Evolutionary conservation across 345 rosid genomes (phyloP).

Genomic region (Eucalyptus brandiana): DNA sequence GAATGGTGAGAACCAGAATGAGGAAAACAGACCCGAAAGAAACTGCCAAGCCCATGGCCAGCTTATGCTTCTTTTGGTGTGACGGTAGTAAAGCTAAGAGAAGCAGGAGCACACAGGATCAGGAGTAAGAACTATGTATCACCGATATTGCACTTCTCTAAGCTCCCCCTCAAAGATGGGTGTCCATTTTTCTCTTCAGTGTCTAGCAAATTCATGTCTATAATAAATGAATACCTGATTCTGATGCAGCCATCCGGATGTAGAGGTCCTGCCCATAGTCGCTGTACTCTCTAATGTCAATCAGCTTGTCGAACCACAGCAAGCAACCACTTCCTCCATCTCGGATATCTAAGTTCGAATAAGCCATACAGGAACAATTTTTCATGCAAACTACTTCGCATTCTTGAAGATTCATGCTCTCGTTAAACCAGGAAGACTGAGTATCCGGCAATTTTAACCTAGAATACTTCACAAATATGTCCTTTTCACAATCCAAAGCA

Average conservation of each 20-base stretch:
- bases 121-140: background rate
- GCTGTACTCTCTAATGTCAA: background rate
- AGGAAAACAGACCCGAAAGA: background rate
- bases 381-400: slow-evolving; percentile 17
- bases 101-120: background rate
- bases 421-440: background rate
- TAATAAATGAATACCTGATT: background rate
- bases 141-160: background rate
- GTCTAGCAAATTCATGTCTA: background rate
- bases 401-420: slow-evolving; percentile 7
- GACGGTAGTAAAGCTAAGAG: background rate
- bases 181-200: background rate
- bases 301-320: background rate
- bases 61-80: background rate
- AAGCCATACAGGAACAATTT: slow-evolving; percentile 45
- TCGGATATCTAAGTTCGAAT: slow-evolving; percentile 13
- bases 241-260: background rate
- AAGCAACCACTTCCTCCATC: slow-evolving; percentile 8
- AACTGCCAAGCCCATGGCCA: background rate
- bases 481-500: slow-evolving; percentile 4
- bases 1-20: background rate
- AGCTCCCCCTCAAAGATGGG: background rate
- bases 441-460: slow-evolving; percentile 34
- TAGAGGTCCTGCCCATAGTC: background rate
- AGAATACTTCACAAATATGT: slow-evolving; percentile 9